Evolutionary conservation across 2,329 filamentous ascomycete species (phyloP).

Genomic region (Aspergillus oerlinghausenensis): DNA sequence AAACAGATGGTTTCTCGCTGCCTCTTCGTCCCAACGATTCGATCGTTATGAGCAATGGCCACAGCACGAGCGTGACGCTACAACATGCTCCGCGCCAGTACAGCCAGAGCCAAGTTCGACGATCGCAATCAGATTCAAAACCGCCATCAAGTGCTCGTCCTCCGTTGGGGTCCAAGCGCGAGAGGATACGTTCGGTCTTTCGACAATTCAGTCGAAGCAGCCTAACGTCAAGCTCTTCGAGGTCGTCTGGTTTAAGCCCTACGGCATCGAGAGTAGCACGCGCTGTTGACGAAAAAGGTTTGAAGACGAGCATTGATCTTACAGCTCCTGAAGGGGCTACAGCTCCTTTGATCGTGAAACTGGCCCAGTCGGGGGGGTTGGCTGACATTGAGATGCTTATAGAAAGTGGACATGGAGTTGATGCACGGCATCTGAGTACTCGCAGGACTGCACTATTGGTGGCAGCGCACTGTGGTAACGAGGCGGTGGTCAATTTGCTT

Average conservation of each 20-base stretch:
- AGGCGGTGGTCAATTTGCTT: conserved; percentile 30
- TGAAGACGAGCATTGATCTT: conserved; percentile 35
- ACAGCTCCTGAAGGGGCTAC: conserved; percentile 21
- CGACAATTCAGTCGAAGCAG: conserved; percentile 14
- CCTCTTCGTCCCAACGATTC: conserved; percentile 13
- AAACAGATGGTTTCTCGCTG: conserved; percentile 8
- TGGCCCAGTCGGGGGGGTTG: conserved; percentile 31
- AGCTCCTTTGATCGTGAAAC: conserved; percentile 33
- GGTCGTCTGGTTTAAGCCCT: conserved; percentile 8
- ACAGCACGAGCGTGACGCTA: conserved; percentile 18
- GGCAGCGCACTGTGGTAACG: conserved; percentile 37
- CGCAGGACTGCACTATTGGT: conserved; percentile 36
- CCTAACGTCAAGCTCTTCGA: conserved; percentile 4
- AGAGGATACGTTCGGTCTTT: conserved; percentile 15
- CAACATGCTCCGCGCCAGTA: conserved; percentile 5
- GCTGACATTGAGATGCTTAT: conserved; percentile 32
- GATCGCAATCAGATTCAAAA: conserved; percentile 18
- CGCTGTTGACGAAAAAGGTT: conserved; percentile 16
- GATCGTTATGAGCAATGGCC: conserved; percentile 9
- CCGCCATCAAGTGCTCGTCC: conserved; percentile 2
- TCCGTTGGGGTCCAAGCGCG: conserved; percentile 16
- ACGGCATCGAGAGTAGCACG: conserved; percentile 2
- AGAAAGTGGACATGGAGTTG: conserved; percentile 27
- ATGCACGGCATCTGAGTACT: conserved; percentile 26
- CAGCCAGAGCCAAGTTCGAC: conserved; percentile 8